Percentiles rank a stretch among this genome's conserved stretches.
phyloP scores from a whole-genome alignment of 2,329 filamentous ascomycete genomes.

The Fusarium succisae region DNA sequence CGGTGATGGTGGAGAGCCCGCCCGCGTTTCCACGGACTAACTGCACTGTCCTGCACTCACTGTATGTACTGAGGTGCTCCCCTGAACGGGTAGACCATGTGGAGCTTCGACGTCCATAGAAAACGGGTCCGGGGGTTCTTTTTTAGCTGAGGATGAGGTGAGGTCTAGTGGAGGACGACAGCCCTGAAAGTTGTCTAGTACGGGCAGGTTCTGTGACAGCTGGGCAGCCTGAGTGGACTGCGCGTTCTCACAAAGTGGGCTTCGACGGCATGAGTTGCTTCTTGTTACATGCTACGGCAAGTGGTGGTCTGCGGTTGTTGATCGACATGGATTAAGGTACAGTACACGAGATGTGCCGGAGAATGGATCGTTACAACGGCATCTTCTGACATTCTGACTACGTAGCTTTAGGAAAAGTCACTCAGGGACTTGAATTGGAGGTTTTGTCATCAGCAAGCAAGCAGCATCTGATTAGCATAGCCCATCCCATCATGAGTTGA shows the following conservation, averaged over 20 bases:
- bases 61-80: constrained; percentile 7
- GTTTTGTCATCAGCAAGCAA: background rate
- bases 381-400: constrained; percentile 2
- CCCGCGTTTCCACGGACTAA: background rate
- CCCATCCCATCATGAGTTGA: constrained; percentile 11
- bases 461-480: constrained; percentile 14
- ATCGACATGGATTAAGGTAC: constrained; percentile 16
- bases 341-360: constrained; percentile 2
- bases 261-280: background rate
- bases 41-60: background rate
- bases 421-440: constrained; percentile 18
- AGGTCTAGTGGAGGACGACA: constrained; percentile 23
- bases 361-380: constrained; percentile 21
- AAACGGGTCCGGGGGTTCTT: constrained; percentile 23
- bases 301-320: background rate
- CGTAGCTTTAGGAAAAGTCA: constrained; percentile 1
- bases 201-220: constrained; percentile 1
- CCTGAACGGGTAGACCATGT: constrained; percentile 19
- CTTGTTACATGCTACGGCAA: background rate
- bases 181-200: constrained; percentile 6
- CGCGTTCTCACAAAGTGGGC: background rate
- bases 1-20: constrained; percentile 13
- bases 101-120: constrained; percentile 8
- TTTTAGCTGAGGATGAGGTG: constrained; percentile 37
- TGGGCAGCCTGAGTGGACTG: background rate